phyloP scores from a whole-genome alignment of 2,329 filamentous ascomycete species.

The Aspergillus sclerotialis region DNA sequence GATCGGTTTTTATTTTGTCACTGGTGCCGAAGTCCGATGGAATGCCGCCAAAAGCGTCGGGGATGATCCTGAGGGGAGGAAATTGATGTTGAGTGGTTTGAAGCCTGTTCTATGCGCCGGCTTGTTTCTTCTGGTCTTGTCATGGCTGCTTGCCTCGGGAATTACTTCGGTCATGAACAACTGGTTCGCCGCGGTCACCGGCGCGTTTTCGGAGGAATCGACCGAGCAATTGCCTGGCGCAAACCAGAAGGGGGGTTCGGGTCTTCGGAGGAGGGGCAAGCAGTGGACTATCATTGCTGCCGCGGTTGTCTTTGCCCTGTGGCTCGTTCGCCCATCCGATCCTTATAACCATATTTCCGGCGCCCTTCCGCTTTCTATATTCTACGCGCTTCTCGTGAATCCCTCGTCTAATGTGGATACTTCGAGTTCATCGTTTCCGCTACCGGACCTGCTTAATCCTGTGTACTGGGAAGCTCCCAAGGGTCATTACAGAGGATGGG shows the following conservation, averaged over 20 bases:
- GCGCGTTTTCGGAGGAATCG: slow-evolving; percentile 6
- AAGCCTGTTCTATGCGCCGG: slow-evolving; percentile 17
- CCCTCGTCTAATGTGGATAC: slow-evolving; percentile 3
- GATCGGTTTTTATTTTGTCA: slow-evolving; percentile 25
- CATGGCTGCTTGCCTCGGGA: slow-evolving; percentile 14
- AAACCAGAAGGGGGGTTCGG: slow-evolving; percentile 1
- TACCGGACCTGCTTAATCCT: slow-evolving; percentile 16
- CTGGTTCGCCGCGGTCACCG: slow-evolving; percentile 16
- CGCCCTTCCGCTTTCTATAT: slow-evolving; percentile 21
- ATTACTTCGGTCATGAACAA: slow-evolving; percentile 12
- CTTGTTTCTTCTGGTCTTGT: slow-evolving; percentile 10
- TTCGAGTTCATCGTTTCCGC: slow-evolving; percentile 19
- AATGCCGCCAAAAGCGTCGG: slow-evolving; percentile 22
- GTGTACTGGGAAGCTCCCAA: slow-evolving; percentile 19
- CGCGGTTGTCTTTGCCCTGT: slow-evolving; percentile 9
- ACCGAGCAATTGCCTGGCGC: slow-evolving; percentile 10
- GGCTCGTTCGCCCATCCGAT: slow-evolving; percentile 17
- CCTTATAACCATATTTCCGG: slow-evolving; percentile 25
- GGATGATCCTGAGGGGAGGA: slow-evolving; percentile 21
- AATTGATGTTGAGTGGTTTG: slow-evolving; percentile 24
- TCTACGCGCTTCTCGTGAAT: slow-evolving; percentile 10
- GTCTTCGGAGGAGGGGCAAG: slow-evolving; percentile 1
- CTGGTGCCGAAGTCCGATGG: slow-evolving; percentile 25
- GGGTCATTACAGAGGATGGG: slow-evolving; percentile 25
- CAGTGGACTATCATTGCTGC: slow-evolving; percentile 14